These are phyloP conservation scores for Umbelopsis isabellina DNA, from an alignment of 192 early-diverging fungal genomes.

Conservation along the genomic window DNA sequence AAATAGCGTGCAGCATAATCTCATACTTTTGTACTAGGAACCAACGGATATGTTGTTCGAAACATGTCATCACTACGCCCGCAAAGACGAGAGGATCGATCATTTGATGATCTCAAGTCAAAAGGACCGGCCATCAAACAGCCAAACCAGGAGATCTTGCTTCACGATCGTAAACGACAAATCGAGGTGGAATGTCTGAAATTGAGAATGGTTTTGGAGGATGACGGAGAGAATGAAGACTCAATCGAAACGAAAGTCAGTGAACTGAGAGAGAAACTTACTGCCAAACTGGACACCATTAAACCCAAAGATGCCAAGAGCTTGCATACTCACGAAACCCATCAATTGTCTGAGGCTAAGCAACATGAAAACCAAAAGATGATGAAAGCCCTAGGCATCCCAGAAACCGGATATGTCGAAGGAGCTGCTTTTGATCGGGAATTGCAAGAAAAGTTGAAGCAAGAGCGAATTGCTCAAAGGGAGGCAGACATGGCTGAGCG, in stretches of 20 bases:
- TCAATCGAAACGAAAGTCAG: slow-evolving; percentile 70
- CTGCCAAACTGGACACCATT: slow-evolving; percentile 50
- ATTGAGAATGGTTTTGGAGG: slow-evolving; percentile 81
- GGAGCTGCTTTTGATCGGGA: slow-evolving; percentile 82
- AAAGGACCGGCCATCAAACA: slow-evolving; percentile 41
- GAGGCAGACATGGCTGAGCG: slow-evolving; percentile 43
- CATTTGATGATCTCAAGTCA: slow-evolving; percentile 25
- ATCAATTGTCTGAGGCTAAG: slow-evolving; percentile 74
- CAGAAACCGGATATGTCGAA: slow-evolving; percentile 61
- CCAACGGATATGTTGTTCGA: slow-evolving; percentile 94
- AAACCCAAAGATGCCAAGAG: slow-evolving; percentile 36
- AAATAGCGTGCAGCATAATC: background rate
- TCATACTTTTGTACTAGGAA: slow-evolving; percentile 49
- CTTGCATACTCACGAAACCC: slow-evolving; percentile 67
- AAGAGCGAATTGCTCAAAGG: slow-evolving; percentile 39
- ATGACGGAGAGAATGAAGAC: slow-evolving; percentile 64
- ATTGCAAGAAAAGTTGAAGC: slow-evolving; percentile 54
- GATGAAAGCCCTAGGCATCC: slow-evolving; percentile 70
- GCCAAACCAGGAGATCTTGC: slow-evolving; percentile 78
- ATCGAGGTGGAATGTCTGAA: slow-evolving; percentile 86
- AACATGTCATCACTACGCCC: slow-evolving; percentile 79
- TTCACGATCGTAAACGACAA: slow-evolving; percentile 86
- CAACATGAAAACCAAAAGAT: slow-evolving; percentile 64
- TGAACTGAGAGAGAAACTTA: slow-evolving; percentile 60
- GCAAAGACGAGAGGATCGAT: slow-evolving; percentile 44